Percentiles rank a stretch among this genome's conserved stretches.
phyloP scores from a whole-genome alignment of 2,329 filamentous ascomycete genomes.

The Colletotrichum destructivum region DNA sequence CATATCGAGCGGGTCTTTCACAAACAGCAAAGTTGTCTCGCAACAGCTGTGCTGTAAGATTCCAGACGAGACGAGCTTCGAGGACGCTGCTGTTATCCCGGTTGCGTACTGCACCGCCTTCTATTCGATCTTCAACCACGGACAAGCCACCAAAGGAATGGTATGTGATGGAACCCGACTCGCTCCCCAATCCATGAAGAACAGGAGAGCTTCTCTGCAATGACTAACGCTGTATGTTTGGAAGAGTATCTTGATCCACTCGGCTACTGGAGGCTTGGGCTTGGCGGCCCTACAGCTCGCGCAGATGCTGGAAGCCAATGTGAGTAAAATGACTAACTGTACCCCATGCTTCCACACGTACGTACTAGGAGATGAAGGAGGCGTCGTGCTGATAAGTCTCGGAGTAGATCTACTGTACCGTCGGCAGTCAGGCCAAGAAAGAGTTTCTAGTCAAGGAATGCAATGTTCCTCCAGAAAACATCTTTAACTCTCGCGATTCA shows the following conservation, averaged over 20 bases:
- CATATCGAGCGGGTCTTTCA: slow-evolving; percentile 28
- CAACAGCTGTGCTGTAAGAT: slow-evolving; percentile 45
- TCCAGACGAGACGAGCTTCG: slow-evolving; percentile 48
- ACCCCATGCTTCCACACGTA: no score
- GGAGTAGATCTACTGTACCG: slow-evolving; percentile 32
- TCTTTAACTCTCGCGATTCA: slow-evolving; percentile 28
- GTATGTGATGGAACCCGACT: background rate
- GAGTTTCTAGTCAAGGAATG: slow-evolving; percentile 13
- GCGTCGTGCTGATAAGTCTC: background rate
- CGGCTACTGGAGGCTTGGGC: slow-evolving; percentile 24
- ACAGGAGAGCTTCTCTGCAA: background rate
- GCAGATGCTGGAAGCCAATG: slow-evolving; percentile 28
- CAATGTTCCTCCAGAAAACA: background rate
- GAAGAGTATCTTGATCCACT: slow-evolving; percentile 44
- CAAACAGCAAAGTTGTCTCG: slow-evolving; percentile 11
- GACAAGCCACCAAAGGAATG: slow-evolving; percentile 23
- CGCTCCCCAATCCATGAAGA: no score
- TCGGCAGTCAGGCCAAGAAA: slow-evolving; percentile 21
- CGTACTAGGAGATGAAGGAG: background rate
- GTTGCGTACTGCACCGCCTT: slow-evolving; percentile 51
- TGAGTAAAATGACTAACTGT: slow-evolving; percentile 35
- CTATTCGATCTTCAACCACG: slow-evolving; percentile 43
- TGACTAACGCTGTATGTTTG: slow-evolving; percentile 29
- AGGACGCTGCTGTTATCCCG: slow-evolving; percentile 51
- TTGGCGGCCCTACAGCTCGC: slow-evolving; percentile 24